Base-by-base conservation (phyloP, 1,284 basidiomycete species). In the Cryptococcus neoformans region DNA sequence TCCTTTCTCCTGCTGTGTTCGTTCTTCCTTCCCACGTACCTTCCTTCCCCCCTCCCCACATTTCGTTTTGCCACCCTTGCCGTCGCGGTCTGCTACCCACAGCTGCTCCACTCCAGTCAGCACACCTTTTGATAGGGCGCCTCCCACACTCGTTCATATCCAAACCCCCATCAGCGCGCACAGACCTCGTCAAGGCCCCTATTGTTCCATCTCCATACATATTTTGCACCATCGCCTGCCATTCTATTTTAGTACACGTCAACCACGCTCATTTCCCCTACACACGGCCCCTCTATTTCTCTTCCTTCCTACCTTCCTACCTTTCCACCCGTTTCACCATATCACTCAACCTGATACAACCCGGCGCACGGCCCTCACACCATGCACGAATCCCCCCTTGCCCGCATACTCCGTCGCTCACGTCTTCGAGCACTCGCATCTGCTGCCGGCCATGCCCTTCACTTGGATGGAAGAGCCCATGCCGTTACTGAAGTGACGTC, bases 361-460 rank as follows among this genome's bases (percentile, higher is more conserved):
- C 28, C 28, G 28, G 28, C 28, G 4, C 28, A 28, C 28, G 28
- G 28, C 28, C 28, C 28, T 28, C 28, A 28, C 28, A 28, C 4
- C 28, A 28, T 28, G 28, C 28, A 28, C 28, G 54, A 38, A 11
- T 58, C 56, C 0, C 44, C 53, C 21, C 52, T 63, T 16, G 49
- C 55, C 14, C 63, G 63, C 42, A 45, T 64, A 12, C 55, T 62
- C 34, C 57, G 63, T 16, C 56, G 65, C 34, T 66, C 64, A 8
- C 56, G 64, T 48, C 53, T 58, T 10, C 56, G 64, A 10, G 46
- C 57, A 10, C 55, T 66, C 42, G 57, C 64, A 16, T 58, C 56
- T 17, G 59, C 45, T 35, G 57, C 55, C 37, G 55, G 57, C 28
- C 56, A 56, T 50, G 57, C 47, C 17, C 53, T 62, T 14, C 44